Base-by-base conservation (phyloP, 306 rosid species). In the Dicorynia guianensis region DNA sequence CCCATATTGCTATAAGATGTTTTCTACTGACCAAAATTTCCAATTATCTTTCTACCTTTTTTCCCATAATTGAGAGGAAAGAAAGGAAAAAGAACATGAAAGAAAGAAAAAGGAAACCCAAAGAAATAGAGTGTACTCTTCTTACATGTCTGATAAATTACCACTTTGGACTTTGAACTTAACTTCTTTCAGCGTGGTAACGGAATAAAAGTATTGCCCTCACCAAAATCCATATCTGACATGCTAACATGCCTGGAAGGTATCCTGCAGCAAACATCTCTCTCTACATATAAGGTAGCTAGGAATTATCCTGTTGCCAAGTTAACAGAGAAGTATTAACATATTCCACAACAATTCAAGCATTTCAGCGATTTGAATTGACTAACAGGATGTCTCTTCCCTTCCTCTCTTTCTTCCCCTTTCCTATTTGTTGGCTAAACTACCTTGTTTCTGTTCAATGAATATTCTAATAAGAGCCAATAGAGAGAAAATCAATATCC, bases 401-500 rank as follows among this genome's bases (percentile, higher is more conserved):
- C 11, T 20, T 44, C 30, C 47, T 13, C 5, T 35, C 60, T 47
- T 17, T 48, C 46, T 53, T 13, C 54, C n/a, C 53, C 15, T 58
- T 58, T 33, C 15, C 7, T 12, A 36, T 18, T n/a, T 60, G 48
- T 61, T 35, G n/a, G 69, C 61, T 59, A 48, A 25, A 35, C 77
- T 13, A 47, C n/a, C 62, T 9, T 35, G 66, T 49, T 59, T 59
- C 9, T 46, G 69, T 53, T 59, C 30, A 17, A 46, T 46, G 60
- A 72, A 72, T 34, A 60, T 60, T 44, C 49, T 11, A n/a, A 66
- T 5, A 36, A 34, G 34, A 67, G 7, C 47, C 49, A 15, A 18
- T 5, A 19, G 47, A 34, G 49, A 62, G 11, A 53, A 62, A 35
- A 49, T 7, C 11, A 34, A 59, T 33, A 33, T 43, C 30, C 44